Evolutionary conservation across 306 rosid genomes (phyloP).

Genomic region (Castanea mollissima): DNA sequence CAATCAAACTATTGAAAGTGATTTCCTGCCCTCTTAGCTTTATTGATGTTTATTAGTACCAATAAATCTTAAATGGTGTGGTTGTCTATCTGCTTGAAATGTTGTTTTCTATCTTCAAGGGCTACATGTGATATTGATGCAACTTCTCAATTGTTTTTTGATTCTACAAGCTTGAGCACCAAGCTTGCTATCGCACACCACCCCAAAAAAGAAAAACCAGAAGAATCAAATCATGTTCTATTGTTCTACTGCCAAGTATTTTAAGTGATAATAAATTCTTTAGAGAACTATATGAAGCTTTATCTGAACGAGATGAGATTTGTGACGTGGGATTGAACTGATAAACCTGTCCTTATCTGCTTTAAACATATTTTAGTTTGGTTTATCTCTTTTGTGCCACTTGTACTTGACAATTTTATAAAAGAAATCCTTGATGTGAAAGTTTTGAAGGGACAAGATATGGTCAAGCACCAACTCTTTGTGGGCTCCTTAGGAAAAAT

Average conservation of each 20-base stretch:
- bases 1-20: constrained; percentile 3
- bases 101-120: not conserved
- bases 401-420: constrained; percentile 22
- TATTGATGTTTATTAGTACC: not conserved
- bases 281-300: constrained; percentile 26
- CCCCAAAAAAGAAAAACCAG: no score
- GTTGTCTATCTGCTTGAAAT: not conserved
- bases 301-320: constrained; percentile 40
- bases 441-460: constrained; percentile 14
- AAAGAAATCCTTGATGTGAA: constrained; percentile 20
- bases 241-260: no score
- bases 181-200: no score
- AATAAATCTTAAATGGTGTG: not conserved
- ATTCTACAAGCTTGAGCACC: no score
- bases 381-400: constrained; percentile 45
- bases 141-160: no score
- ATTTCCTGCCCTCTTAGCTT: constrained; percentile 35
- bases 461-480: constrained; percentile 19
- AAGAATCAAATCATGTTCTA: no score
- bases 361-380: constrained; percentile 23
- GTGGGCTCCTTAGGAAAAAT: not conserved
- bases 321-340: constrained; percentile 49
- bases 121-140: not conserved
- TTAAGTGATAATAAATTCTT: not conserved
- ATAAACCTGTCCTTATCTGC: constrained; percentile 50